Percentiles rank a stretch among this genome's conserved stretches.
Evolutionary conservation across 2,329 filamentous ascomycete species (phyloP).

Genomic region (Cordyceps javanica): DNA sequence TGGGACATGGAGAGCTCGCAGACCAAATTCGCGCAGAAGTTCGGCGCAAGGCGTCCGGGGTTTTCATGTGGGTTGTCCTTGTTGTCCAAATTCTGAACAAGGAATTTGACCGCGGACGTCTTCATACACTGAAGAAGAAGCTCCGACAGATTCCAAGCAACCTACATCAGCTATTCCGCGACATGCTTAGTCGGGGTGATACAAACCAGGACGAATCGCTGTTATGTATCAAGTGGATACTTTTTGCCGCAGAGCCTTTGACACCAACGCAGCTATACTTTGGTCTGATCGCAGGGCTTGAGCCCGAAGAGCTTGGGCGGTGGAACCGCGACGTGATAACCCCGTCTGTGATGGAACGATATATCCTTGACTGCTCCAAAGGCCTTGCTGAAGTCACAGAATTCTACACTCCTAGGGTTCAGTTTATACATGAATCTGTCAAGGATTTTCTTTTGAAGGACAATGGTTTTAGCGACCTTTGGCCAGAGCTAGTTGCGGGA

Average conservation of each 20-base stretch:
- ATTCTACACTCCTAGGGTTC: slow-evolving; percentile 22
- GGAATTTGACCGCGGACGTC: slow-evolving; percentile 24
- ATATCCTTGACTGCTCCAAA: slow-evolving; percentile 35
- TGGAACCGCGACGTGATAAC: slow-evolving; percentile 20
- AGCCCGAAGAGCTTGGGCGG: background rate
- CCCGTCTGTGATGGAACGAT: slow-evolving; percentile 21
- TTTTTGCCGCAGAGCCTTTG: too few relatives aligned
- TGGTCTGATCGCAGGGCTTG: slow-evolving; percentile 12
- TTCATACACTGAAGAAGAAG: slow-evolving; percentile 19
- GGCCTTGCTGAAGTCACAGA: slow-evolving; percentile 37
- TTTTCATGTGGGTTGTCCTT: slow-evolving; percentile 40
- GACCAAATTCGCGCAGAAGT: slow-evolving; percentile 19
- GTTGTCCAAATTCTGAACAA: slow-evolving; percentile 33
- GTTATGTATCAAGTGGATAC: too few relatives aligned
- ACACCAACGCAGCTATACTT: slow-evolving; percentile 34
- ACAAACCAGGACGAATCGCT: too few relatives aligned
- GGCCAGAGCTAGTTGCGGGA: background rate
- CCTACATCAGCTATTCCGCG: slow-evolving; percentile 42
- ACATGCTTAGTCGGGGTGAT: slow-evolving; percentile 21
- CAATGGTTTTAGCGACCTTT: slow-evolving; percentile 19
- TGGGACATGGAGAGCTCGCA: fast-evolving
- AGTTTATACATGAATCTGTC: slow-evolving; percentile 46
- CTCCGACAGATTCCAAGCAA: slow-evolving; percentile 31
- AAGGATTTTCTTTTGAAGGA: slow-evolving; percentile 38
- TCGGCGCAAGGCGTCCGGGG: slow-evolving; percentile 29